A percentile compares a stretch with the other conserved stretches of the same genome.
Evolutionary conservation across 2,329 filamentous ascomycete species (phyloP).

Genomic region (Xylaria multiplex): DNA sequence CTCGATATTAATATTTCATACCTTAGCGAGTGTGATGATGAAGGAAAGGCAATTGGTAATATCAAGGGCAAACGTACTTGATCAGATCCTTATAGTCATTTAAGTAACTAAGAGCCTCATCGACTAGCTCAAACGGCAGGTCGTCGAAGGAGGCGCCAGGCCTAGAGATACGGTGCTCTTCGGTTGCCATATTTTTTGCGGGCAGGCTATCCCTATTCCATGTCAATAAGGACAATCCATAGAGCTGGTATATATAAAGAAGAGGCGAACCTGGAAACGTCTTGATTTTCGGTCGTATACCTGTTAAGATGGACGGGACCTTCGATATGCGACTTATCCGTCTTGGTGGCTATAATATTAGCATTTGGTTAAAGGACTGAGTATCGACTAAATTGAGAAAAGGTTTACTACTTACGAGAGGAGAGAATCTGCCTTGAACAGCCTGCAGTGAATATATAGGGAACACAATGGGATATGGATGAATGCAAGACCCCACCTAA

Average conservation of each 20-base stretch:
- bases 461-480: not conserved
- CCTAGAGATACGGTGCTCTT: not conserved
- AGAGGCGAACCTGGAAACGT: not conserved
- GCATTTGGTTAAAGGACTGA: not conserved
- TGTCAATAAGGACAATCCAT: not conserved
- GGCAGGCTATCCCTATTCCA: not conserved
- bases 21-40: not conserved
- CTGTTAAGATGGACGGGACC: no score
- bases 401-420: no score
- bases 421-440: not conserved
- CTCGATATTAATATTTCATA: not conserved
- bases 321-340: not conserved
- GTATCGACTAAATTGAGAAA: not conserved
- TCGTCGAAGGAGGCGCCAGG: not conserved
- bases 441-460: not conserved
- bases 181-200: not conserved
- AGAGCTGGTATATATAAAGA: not conserved
- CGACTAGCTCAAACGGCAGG: conserved; percentile 8
- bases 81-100: conserved; percentile 20
- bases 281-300: not conserved
- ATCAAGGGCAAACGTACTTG: conserved; percentile 1
- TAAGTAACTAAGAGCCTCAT: not conserved
- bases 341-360: not conserved
- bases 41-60: not conserved
- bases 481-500: no score